Conservation (phyloP, 805 yeast genomes). For the Grigorovia yakushimaensis region DNA sequence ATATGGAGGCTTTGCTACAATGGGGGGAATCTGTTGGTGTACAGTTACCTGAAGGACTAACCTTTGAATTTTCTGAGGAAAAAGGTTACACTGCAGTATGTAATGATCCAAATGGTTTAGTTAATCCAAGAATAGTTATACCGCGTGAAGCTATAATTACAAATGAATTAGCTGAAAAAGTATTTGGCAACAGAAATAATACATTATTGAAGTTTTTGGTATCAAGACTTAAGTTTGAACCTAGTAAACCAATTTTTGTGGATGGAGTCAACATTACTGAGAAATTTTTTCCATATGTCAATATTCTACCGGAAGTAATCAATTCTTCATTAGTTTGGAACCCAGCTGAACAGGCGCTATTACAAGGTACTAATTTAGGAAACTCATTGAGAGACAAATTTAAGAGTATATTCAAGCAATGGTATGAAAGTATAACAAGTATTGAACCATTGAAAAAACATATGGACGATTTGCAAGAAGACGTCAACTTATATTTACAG, state of each 20-base stretch:
- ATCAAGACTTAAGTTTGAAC: slow-evolving; percentile 34
- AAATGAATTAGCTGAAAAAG: slow-evolving; percentile 14
- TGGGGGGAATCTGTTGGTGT: slow-evolving; percentile 37
- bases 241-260: slow-evolving; percentile 6
- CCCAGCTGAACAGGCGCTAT: slow-evolving; percentile 37
- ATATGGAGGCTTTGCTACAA: slow-evolving; percentile 8
- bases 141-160: slow-evolving; percentile 26
- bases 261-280: slow-evolving; percentile 4
- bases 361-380: slow-evolving; percentile 60
- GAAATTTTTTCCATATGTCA: slow-evolving; percentile 37
- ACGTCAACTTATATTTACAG: slow-evolving; percentile 10
- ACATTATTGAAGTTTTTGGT: slow-evolving; percentile 31
- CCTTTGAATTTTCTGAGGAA: slow-evolving; percentile 25
- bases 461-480: slow-evolving; percentile 7
- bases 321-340: slow-evolving; percentile 57
- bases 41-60: slow-evolving; percentile 23
- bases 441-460: not conserved
- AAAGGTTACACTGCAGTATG: slow-evolving; percentile 32
- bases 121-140: slow-evolving; percentile 21
- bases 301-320: slow-evolving; percentile 39
- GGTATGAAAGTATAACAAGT: slow-evolving; percentile 31
- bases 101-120: slow-evolving; percentile 16
- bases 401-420: slow-evolving; percentile 47
- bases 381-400: slow-evolving; percentile 43
- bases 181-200: slow-evolving; percentile 25